Evolutionary conservation across 768 basidiomycete genomes (phyloP).

Genomic region (Podaxis mareebaensis): DNA sequence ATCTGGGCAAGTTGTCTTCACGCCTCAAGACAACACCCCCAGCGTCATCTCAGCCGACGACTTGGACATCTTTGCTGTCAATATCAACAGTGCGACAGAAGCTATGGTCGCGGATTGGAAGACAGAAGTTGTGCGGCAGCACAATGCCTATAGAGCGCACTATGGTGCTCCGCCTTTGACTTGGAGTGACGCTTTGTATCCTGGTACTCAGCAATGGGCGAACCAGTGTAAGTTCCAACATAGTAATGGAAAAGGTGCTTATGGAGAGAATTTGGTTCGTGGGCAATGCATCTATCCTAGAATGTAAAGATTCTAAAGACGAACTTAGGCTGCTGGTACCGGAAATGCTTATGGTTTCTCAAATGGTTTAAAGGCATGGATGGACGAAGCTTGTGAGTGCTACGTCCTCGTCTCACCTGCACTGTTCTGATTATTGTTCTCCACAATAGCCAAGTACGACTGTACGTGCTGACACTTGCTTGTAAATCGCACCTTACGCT

Average conservation of each 20-base stretch:
- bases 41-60: not conserved
- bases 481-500: not conserved
- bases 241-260: conserved; percentile 59
- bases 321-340: conserved; percentile 55
- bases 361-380: conserved; percentile 57
- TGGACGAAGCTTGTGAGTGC: conserved; percentile 62
- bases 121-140: conserved; percentile 23
- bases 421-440: not conserved
- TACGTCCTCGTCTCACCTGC: not conserved
- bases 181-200: conserved; percentile 61
- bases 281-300: not conserved
- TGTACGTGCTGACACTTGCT: not conserved
- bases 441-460: not conserved
- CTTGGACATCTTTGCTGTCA: not conserved
- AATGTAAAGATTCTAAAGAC: not conserved
- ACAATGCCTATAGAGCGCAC: conserved; percentile 61
- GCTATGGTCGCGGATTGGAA: not conserved
- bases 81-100: not conserved
- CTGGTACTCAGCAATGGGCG: conserved; percentile 70
- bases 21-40: not conserved
- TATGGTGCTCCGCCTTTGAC: conserved; percentile 65
- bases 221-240: conserved; percentile 67
- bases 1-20: not conserved
- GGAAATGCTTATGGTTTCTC: conserved; percentile 43
- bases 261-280: conserved; percentile 48